Base-by-base conservation (phyloP, 169 alveolate genomes). In the Plasmodium inui region DNA sequence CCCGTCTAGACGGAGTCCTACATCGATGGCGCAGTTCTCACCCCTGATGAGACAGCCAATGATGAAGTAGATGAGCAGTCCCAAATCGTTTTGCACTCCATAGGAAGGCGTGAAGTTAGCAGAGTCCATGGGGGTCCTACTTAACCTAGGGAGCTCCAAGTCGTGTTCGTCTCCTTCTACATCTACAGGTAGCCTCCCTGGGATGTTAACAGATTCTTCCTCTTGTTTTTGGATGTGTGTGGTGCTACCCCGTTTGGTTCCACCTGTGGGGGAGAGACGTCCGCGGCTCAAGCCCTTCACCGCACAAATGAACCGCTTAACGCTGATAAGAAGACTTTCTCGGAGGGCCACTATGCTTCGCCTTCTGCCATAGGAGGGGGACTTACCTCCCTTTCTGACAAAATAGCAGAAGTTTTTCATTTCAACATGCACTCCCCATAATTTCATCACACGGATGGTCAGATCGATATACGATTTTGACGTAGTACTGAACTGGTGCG, bases 401-500 rank as follows among this genome's bases (percentile, higher is more conserved):
- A 41, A 17, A 44, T 84, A 84, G 14, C 37, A 44, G 22, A 19
- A 7, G 57, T 57, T 84, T 84, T 72, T 37, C 30, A 84, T 41
- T 4, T 14, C 3, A 5, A 84, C 73, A 17, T 72, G 12, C 55
- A 84, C 84, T 5, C 92, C 92, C 92, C 92, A 84, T 17, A 32
- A 44, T 19, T 73, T 84, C 92, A 84, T 84, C 22, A 84, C 67
- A 32, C 32, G 70, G 30, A 84, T 55, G 4, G 92, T 84, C 83
- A 84, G 22, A 84, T 84, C 92, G 30, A 84, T 84, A 34, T 72
- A 84, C 22, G 92, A 28, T 28, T 84, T 84, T 70, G 92, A 84
- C 2, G 92, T 84, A 0, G 92, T 84, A 22, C 50, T 73, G 79
- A 84, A 84, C 1, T 67, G 76, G 4, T 67, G 76, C 30, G 37